Evolutionary conservation across 2,329 filamentous ascomycete species (phyloP).

Genomic region (Rhynchosporium agropyri): DNA sequence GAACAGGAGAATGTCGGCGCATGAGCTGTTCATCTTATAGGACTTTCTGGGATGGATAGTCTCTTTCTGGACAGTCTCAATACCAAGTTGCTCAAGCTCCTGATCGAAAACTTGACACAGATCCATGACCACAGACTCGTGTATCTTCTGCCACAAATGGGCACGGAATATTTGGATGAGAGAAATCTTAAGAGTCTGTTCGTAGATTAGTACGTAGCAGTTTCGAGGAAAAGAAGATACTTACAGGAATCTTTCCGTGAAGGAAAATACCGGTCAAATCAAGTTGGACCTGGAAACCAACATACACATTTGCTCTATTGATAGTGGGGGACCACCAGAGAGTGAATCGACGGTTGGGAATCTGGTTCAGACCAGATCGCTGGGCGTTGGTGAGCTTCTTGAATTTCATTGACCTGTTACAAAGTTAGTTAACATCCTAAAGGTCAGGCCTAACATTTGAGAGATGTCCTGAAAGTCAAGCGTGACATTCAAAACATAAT

Average conservation of each 20-base stretch:
- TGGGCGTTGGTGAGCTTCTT: conserved; percentile 99
- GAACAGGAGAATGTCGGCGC: conserved; percentile 94
- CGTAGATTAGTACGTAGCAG: not conserved
- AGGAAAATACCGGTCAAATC: conserved; percentile 98
- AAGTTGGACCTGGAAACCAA: conserved; percentile 98
- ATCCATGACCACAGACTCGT: conserved; percentile 99
- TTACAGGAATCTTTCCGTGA: conserved; percentile 88
- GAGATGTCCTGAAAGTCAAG: not conserved
- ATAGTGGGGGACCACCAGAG: conserved; percentile 97
- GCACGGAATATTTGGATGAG: conserved; percentile 99
- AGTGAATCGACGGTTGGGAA: conserved; percentile 97
- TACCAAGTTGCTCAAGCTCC: conserved; percentile 90
- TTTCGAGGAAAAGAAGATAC: not conserved
- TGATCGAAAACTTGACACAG: conserved; percentile 78
- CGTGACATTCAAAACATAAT: not conserved
- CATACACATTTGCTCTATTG: conserved; percentile 94
- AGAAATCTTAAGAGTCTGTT: conserved; percentile 84
- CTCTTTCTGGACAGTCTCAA: conserved; percentile 98
- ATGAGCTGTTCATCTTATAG: conserved; percentile 99
- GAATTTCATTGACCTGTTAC: conserved; percentile 75
- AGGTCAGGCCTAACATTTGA: not conserved
- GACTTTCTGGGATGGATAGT: conserved; percentile 98
- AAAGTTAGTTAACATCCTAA: conserved; percentile 7
- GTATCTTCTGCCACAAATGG: conserved; percentile 99
- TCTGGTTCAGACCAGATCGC: conserved; percentile 94